Evolutionary conservation across 2,329 filamentous ascomycete genomes (phyloP).

Genomic region (Arthrinium phaeospermum): DNA sequence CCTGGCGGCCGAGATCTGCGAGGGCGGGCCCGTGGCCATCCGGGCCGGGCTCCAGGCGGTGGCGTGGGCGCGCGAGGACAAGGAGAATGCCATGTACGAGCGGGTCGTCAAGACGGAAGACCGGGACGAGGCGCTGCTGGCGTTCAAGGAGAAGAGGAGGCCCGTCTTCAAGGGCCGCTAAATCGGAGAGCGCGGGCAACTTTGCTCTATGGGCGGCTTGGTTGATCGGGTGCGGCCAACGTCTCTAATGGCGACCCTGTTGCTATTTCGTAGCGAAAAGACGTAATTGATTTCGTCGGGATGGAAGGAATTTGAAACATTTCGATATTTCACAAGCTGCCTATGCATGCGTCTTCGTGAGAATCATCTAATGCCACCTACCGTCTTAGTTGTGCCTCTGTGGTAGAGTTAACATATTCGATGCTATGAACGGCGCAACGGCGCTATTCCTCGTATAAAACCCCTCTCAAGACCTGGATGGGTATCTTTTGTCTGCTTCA

Average conservation of each 20-base stretch:
- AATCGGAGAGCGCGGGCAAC: neutral
- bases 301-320: neutral
- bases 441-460: too few species aligned
- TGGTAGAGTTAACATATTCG: too few species aligned
- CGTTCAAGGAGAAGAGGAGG: slow-evolving; percentile 74
- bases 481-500: too few species aligned
- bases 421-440: too few species aligned
- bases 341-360: neutral
- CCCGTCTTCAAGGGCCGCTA: slow-evolving; percentile 58
- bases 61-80: slow-evolving; percentile 70
- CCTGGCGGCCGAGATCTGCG: slow-evolving; percentile 83
- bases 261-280: neutral
- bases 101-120: slow-evolving; percentile 84
- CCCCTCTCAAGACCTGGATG: too few species aligned
- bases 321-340: neutral
- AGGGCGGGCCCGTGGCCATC: slow-evolving; percentile 85
- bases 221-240: neutral
- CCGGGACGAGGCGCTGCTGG: slow-evolving; percentile 83
- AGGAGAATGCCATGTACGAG: slow-evolving; percentile 89
- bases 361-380: neutral
- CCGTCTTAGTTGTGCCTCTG: too few species aligned
- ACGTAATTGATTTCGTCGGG: neutral
- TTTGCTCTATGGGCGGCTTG: neutral
- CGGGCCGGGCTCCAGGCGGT: slow-evolving; percentile 82
- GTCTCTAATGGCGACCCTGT: neutral